Evolutionary conservation across 1,284 basidiomycete genomes (phyloP).

Genomic region (Leccinum huronense): DNA sequence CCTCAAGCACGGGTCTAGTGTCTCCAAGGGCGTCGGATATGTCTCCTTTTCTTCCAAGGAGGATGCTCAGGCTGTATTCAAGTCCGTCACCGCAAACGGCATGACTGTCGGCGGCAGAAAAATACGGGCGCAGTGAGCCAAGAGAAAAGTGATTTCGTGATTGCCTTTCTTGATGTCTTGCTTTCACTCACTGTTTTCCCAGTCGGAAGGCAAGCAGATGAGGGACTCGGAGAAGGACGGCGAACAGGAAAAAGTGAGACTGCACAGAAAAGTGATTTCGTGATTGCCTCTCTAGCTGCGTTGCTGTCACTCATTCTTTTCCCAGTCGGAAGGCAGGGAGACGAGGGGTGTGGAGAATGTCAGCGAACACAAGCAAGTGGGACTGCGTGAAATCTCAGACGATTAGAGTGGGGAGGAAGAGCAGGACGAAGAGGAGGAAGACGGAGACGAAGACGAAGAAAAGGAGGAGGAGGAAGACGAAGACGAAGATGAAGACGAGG

Average conservation of each 20-base stretch:
- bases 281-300: neutral
- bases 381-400: slow-evolving; percentile 42
- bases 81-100: slow-evolving; percentile 56
- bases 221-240: slow-evolving; percentile 37
- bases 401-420: slow-evolving; percentile 32
- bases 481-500: slow-evolving; percentile 32
- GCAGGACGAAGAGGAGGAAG: slow-evolving; percentile 28
- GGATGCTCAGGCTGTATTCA: slow-evolving; percentile 80
- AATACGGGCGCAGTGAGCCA: slow-evolving; percentile 79
- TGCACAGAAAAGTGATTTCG: slow-evolving; percentile 55
- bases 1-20: slow-evolving; percentile 72
- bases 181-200: slow-evolving; percentile 6
- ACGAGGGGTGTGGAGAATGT: slow-evolving; percentile 27
- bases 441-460: neutral
- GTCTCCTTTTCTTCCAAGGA: slow-evolving; percentile 89
- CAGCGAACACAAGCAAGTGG: slow-evolving; percentile 40
- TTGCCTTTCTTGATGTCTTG: neutral
- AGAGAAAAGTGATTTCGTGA: slow-evolving; percentile 55
- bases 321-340: slow-evolving; percentile 41
- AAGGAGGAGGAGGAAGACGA: neutral
- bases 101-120: slow-evolving; percentile 62
- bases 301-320: slow-evolving; percentile 9
- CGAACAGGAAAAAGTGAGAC: slow-evolving; percentile 73
- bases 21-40: slow-evolving; percentile 97
- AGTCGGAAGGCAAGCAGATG: slow-evolving; percentile 43